Evolutionary conservation across 352 stramenopile genomes (phyloP).

Genomic region (Pythium chondricola): DNA sequence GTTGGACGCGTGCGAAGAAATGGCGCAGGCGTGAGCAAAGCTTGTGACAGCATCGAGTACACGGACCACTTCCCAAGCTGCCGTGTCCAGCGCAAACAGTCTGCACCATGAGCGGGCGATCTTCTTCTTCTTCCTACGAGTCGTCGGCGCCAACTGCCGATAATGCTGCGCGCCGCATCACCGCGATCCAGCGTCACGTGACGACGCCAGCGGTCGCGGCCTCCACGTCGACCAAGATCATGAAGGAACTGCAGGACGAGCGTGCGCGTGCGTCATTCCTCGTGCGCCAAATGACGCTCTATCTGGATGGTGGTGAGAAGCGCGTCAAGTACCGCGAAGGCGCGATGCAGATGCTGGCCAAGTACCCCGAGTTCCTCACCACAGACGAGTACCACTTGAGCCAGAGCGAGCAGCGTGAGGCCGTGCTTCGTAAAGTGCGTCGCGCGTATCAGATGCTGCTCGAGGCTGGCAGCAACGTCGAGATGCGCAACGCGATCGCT

Average conservation of each 20-base stretch:
- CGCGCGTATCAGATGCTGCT: conserved; percentile 58
- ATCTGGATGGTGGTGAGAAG: conserved; percentile 42
- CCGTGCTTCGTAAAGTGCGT: conserved; percentile 46
- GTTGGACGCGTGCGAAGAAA: no score
- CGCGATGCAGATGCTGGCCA: conserved; percentile 40
- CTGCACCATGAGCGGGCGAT: conserved; percentile 1
- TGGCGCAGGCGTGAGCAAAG: no score
- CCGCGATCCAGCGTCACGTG: conserved; percentile 47
- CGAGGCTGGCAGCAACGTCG: conserved; percentile 38
- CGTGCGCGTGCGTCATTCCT: conserved; percentile 42
- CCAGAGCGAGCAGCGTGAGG: conserved; percentile 39
- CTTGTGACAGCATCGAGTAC: no score
- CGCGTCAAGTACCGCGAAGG: conserved; percentile 42
- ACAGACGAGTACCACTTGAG: conserved; percentile 43
- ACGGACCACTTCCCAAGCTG: background rate
- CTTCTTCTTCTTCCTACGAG: background rate
- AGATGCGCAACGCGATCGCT: conserved; percentile 56
- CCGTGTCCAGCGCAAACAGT: background rate
- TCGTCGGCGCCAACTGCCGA: background rate
- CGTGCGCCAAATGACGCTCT: conserved; percentile 48
- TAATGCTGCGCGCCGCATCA: conserved; percentile 27
- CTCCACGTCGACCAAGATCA: conserved; percentile 34
- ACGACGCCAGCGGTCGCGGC: conserved; percentile 19
- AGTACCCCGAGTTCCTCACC: conserved; percentile 38
- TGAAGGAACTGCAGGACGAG: conserved; percentile 44